Evolutionary conservation across 139 green algal species (phyloP).

Genomic region (Dunaliella primolecta): DNA sequence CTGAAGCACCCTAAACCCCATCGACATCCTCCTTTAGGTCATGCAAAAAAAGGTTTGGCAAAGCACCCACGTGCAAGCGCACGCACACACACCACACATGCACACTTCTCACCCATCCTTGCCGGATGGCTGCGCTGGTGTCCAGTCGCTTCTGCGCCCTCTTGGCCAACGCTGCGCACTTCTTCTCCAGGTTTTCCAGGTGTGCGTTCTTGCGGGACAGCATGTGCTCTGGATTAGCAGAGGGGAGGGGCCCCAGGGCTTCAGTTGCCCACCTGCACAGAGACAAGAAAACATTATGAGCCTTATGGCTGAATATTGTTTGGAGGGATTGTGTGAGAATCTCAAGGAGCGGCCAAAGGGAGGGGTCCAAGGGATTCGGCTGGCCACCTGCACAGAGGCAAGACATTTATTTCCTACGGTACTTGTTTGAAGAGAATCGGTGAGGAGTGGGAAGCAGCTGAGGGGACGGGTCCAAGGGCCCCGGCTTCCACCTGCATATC

Average conservation of each 20-base stretch:
- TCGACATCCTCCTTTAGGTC: too few species aligned
- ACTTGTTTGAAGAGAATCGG: not conserved
- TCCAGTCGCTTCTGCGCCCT: conserved; percentile 28
- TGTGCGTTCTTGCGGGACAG: conserved; percentile 23
- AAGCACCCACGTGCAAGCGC: too few species aligned
- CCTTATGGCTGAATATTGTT: too few species aligned
- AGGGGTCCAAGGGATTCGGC: too few species aligned
- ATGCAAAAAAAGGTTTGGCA: too few species aligned
- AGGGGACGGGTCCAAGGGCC: too few species aligned
- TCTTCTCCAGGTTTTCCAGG: conserved; percentile 25
- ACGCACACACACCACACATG: too few species aligned
- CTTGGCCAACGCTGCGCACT: conserved; percentile 31
- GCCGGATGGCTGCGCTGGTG: conserved; percentile 19
- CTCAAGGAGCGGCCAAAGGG: too few species aligned
- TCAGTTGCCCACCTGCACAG: conserved; percentile 19
- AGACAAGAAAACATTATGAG: not conserved
- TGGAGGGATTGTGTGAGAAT: not conserved
- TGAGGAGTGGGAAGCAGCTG: not conserved
- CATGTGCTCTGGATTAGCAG: conserved; percentile 15
- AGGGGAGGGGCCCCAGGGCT: conserved; percentile 20
- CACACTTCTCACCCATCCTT: not conserved
- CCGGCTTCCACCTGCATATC: too few species aligned
- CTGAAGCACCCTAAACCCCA: too few species aligned
- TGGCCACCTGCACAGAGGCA: not conserved
- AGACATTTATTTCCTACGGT: not conserved